Evolutionary conservation across 2,329 filamentous ascomycete species (phyloP).

Genomic region (Calonectria henricotiae): DNA sequence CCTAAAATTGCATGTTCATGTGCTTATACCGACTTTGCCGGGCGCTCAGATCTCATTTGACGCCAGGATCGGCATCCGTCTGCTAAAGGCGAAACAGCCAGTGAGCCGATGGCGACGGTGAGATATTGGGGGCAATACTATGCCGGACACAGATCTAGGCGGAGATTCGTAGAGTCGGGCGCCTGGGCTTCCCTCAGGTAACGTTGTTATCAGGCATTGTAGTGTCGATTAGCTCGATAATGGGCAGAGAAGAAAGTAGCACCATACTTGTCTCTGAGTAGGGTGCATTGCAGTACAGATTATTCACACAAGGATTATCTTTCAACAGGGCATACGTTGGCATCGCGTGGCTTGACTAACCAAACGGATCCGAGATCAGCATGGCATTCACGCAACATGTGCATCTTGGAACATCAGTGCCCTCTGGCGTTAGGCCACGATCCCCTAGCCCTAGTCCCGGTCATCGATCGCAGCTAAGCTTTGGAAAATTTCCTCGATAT

Average conservation of each 20-base stretch:
- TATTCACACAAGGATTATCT: background rate
- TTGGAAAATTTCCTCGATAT: constrained; percentile 37
- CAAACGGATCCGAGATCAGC: constrained; percentile 27
- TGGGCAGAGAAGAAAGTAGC: background rate
- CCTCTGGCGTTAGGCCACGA: constrained; percentile 37
- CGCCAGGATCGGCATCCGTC: constrained; percentile 24
- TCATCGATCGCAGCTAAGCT: constrained; percentile 37
- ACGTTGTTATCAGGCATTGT: background rate
- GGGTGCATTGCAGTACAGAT: constrained; percentile 3
- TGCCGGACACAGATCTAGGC: constrained; percentile 41
- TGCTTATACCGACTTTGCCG: constrained; percentile 27
- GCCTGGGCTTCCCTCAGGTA: background rate
- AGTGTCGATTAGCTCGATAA: background rate
- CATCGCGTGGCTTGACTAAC: constrained; percentile 11
- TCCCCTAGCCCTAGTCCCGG: constrained; percentile 28
- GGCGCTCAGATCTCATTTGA: constrained; percentile 34
- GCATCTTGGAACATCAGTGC: constrained; percentile 23
- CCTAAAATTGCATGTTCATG: constrained; percentile 28
- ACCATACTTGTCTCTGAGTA: constrained; percentile 12
- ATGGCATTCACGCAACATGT: constrained; percentile 20
- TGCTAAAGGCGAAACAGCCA: constrained; percentile 40
- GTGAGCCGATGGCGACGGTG: constrained; percentile 26
- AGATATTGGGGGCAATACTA: constrained; percentile 35
- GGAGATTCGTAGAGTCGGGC: constrained; percentile 31
- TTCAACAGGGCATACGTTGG: constrained; percentile 19